Evolutionary conservation across 495 filamentous ascomycete species (phyloP), one percentile per base, ranked within the genome.

Genomic region (Terfezia claveryi): DNA sequence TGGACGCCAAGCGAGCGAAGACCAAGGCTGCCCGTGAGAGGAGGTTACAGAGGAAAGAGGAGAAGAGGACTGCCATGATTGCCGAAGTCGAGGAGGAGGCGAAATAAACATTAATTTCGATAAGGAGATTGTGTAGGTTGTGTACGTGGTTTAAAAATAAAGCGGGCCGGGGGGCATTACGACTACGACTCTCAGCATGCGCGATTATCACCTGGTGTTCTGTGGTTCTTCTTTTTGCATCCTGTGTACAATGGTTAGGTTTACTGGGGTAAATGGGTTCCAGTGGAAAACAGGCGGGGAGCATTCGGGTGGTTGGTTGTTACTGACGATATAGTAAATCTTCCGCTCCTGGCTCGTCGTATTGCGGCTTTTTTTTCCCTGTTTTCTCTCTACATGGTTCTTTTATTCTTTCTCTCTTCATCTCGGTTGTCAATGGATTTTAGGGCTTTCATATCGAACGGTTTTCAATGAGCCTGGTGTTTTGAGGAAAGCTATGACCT

Each of bases 11-110:
- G 80, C 86, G 91, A 77, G 82, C 85, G 72, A 94, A 93, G 85
- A 95, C 85, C 81, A 95, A 94, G 87, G 91, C 91, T 64, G 88
- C 89, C 59, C 85, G 91, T 74, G 92, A 95, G 82, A 80, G 91
- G 74, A 88, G 86, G 76, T 74, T 79, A 70, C 84, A 89, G 75
- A 82, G 91, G 70, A 74, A 83, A 68, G 71, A 76, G 68, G 79
- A 81, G 70, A 99, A 99, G 91, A 80, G 85, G 72, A 81, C 79
- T 63, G 83, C 83, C 65, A 68, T 91, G 67, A 67, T 80, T 54
- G 86, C 75, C 59, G 88, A 91, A 4, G 4, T 46, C 14, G 41
- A 46, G 41, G 41, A 6, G 41, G 41, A 46, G 41, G 2, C 41
- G 14, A 46, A 46, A 20, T 46, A 46, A 46, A 46, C 41, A 20